Evolutionary conservation across 2,329 filamentous ascomycete genomes (phyloP), one percentile per base, ranked within the genome.

Genomic region (Rutstroemia sp.): DNA sequence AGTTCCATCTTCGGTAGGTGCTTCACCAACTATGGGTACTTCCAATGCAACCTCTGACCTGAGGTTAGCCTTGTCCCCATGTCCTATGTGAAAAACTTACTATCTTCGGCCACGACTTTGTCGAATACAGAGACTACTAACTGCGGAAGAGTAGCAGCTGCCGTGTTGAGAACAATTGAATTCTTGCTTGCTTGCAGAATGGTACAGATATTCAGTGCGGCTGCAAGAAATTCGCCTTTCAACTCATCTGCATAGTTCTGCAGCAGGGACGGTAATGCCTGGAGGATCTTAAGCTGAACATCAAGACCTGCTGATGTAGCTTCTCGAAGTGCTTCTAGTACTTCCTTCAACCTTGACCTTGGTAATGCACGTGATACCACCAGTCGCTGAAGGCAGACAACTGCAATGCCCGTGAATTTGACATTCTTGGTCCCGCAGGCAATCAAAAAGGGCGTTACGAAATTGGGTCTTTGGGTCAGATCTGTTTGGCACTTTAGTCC

Each of bases 141-240:
- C 71, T 97, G 94, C 72, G 96, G 92, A 54, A 99, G 76, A 2
- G 94, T 97, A n/a, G 94, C 94, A 25, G 92, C 90, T 9, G 94
- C 94, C 1, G 95, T 97, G 65, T 95, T 95, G 68, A 92, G 95
- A 64, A 99, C 91, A 51, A 95, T 91, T 25, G 86, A 84, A 73
- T 92, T 95, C 73, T 96, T 97, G 71, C 88, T 94, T 56, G 84
- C 87, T 72, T 97, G 92, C 49, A 99, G 74, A 51, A 89, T 87
- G 59, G 94, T 94, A 73, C 94, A 97, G 68, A 96, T 89, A 69
- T 95, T 92, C 62, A 99, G 74, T 0, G 89, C 83, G 9, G 83
- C 89, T 27, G 90, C 87, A 41, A 99, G 78, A 37, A 95, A 76
- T 58, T 92, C 87, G 2, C 88, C 90, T 58, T 86, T 84, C 39